Base-by-base conservation (phyloP, 331 rosid genomes). In the Phaseolus coccineus region DNA sequence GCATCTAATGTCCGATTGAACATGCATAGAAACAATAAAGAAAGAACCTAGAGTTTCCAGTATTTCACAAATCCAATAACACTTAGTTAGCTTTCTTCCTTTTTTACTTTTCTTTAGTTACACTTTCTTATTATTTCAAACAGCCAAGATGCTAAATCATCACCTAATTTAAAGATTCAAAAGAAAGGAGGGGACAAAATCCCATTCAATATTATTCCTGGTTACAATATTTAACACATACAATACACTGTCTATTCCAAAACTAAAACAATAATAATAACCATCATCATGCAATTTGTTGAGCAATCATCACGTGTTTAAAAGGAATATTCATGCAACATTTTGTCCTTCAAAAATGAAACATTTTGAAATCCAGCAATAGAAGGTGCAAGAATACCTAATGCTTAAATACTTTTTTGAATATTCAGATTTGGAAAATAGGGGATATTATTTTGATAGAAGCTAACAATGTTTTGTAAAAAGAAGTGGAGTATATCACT, bases 1-100 rank as follows among this genome's bases (percentile, higher is more conserved):
- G 74, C 63, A 79, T 79, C 71, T 50, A 62, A 39, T n/a, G 74
- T 76, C 27, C 25, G 63, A 69, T 74, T 15, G 57, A 66, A 56
- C 33, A 73, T 44, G 48, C 44, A 68, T 3, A 69, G 64, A 50
- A 76, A 71, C 30, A 84, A 40, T 9, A 75, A 71, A 37, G 59
- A 74, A 55, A 57, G 50, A 85, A 57, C 74, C 69, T 51, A 63
- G 5, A 42, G 71, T 47, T 75, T 48, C 73, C 70, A 27, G 67
- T 40, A 56, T 69, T 10, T 30, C 44, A 71, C 8, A 24, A 56
- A 70, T 28, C 48, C 57, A 65, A 42, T 6, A 24, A 66, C 47
- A 35, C 30, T 69, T 72, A 50, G 28, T 78, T 56, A 62, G n/a
- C 50, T 69, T 65, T 48, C 82, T 47, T 56, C 35, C n/a, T 8